Evolutionary conservation across 2,329 filamentous ascomycete species (phyloP).

Genomic region (Chaetomiaceae sp.): DNA sequence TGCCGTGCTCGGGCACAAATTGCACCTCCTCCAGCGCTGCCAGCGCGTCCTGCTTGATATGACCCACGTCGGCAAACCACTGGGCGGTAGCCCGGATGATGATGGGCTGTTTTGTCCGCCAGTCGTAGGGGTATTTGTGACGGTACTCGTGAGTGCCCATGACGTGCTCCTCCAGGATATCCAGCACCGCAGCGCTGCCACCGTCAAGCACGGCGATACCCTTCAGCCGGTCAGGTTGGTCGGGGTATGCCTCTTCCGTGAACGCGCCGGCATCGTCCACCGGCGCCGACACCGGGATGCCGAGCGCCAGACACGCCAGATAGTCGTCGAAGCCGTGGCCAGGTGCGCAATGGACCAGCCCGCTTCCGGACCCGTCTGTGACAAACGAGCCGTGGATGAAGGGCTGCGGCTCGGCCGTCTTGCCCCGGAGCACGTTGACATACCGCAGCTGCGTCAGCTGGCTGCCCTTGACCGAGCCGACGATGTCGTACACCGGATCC

Average conservation of each 20-base stretch:
- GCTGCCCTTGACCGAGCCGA: slow-evolving; percentile 56
- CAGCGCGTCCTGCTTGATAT: slow-evolving; percentile 70
- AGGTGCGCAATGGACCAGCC: slow-evolving; percentile 89
- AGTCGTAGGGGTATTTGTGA: slow-evolving; percentile 98
- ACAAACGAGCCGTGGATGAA: slow-evolving; percentile 86
- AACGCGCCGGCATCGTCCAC: slow-evolving; percentile 78
- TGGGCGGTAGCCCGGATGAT: slow-evolving; percentile 90
- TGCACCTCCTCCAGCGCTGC: slow-evolving; percentile 61
- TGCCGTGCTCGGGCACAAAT: slow-evolving; percentile 73
- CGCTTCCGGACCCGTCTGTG: slow-evolving; percentile 81
- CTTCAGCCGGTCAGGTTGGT: slow-evolving; percentile 56
- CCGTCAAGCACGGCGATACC: slow-evolving; percentile 66
- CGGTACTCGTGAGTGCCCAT: slow-evolving; percentile 63
- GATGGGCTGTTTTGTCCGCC: slow-evolving; percentile 89
- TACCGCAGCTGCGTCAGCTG: slow-evolving; percentile 63
- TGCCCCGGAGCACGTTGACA: slow-evolving; percentile 60
- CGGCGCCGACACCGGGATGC: slow-evolving; percentile 71
- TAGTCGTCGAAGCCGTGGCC: slow-evolving; percentile 98
- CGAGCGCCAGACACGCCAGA: slow-evolving; percentile 64
- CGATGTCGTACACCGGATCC: slow-evolving; percentile 38
- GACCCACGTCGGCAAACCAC: slow-evolving; percentile 92
- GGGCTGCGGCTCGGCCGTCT: slow-evolving; percentile 51
- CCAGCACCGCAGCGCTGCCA: slow-evolving; percentile 63
- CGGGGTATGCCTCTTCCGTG: slow-evolving; percentile 70
- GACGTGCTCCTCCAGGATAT: slow-evolving; percentile 60